Base-by-base conservation (phyloP, 176 grass and related monocot genomes). In the Eleusine indica region DNA sequence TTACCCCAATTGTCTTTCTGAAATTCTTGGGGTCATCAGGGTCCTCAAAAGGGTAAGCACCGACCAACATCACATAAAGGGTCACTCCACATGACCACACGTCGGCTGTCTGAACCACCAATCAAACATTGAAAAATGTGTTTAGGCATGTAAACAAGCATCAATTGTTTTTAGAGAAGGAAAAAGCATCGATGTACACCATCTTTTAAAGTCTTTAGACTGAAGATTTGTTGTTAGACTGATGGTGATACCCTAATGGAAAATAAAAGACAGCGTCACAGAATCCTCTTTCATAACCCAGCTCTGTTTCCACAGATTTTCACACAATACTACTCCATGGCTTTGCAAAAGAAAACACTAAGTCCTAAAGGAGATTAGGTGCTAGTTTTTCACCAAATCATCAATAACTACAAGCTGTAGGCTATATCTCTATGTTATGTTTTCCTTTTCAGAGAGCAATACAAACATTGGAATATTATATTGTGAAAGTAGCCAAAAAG, bases 61-160 rank as follows among this genome's bases (percentile, higher is more conserved):
- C 94, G 4, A 92, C 94, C 37, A 94, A 71, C 94, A 97, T 97
- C 86, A 97, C 94, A 65, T 94, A 97, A 22, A 97, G 85, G 53
- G 94, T 97, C 78, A 94, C 94, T 58, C 94, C 91, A 78, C 91
- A 97, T 11, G 94, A 97, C 94, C 94, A 97, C 68, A 97, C 92
- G 41, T 97, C 91, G 1, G 94, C 92, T 28, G 91, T 84, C 94
- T 97, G 85, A 64, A 85, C 35, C 52, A 89, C 65, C 32, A 77
- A 68, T 29, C 25, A 58, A 13, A 62, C 3, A 12, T 80, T 56
- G 41, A 68, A 78, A 78, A 44, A 83, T 25, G 83, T 63, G 18
- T 75, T 41, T 82, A 81, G 30, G 28, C 5, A 60, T 38, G 37
- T 16, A 84, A 79, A 11, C 29, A 52, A 61, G 9, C 2, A 80